These are phyloP conservation scores for Cryptococcus sp. DNA, from an alignment of 1,284 basidiomycete genomes.

Conservation along the genomic window DNA sequence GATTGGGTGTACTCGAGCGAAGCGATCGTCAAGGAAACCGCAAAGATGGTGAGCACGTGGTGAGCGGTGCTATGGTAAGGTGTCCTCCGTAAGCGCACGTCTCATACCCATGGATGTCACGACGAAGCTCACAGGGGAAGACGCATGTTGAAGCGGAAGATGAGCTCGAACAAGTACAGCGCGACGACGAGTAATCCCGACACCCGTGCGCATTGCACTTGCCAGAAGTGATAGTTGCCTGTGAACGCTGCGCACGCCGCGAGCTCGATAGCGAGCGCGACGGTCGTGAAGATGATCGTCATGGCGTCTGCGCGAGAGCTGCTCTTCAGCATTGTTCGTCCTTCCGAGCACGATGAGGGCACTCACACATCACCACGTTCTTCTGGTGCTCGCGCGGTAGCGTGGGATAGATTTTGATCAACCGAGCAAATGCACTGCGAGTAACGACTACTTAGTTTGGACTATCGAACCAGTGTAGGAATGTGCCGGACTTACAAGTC, in stretches of 20 bases:
- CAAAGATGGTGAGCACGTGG: conserved; percentile 24
- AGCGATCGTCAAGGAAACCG: conserved; percentile 16
- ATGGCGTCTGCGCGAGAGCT: conserved; percentile 12
- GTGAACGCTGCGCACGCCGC: conserved; percentile 4
- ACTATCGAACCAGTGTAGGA: neutral
- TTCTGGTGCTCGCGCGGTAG: conserved; percentile 17
- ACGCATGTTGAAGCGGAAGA: conserved; percentile 24
- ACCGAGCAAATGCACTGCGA: conserved; percentile 1
- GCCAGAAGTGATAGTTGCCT: conserved; percentile 11
- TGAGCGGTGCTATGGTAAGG: conserved; percentile 13
- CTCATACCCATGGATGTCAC: neutral
- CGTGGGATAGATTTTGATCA: neutral
- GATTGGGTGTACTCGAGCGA: conserved; percentile 21
- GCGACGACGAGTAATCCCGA: conserved; percentile 14
- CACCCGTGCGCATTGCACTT: conserved; percentile 12
- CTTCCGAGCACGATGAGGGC: neutral
- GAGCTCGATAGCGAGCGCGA: conserved; percentile 24
- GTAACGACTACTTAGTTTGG: neutral
- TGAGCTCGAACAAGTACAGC: conserved; percentile 27
- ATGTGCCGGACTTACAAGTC: conserved; percentile 8
- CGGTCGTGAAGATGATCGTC: conserved; percentile 23
- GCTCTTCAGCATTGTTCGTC: no score
- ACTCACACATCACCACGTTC: conserved; percentile 28
- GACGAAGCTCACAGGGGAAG: conserved; percentile 14
- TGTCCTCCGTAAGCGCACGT: neutral